These are phyloP conservation scores for Aspergillus hancockii DNA, from an alignment of 495 filamentous ascomycete species.

Conservation along the genomic window DNA sequence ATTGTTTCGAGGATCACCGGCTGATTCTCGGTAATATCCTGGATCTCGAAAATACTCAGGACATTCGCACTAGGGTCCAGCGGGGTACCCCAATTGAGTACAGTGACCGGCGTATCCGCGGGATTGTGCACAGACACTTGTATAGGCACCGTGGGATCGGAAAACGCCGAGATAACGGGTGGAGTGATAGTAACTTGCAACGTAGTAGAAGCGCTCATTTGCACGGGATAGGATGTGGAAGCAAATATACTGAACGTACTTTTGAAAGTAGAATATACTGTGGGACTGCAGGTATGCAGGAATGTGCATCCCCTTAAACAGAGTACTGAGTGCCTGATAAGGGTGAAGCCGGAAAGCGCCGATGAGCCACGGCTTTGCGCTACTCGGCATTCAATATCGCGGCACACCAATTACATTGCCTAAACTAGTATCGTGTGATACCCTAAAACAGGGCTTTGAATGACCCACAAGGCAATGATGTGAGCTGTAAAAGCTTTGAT, in stretches of 20 bases:
- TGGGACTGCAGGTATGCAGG: background rate
- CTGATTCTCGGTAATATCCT: constrained; percentile 30
- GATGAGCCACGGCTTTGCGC: background rate
- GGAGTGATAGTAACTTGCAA: constrained; percentile 26
- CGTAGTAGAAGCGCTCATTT: background rate
- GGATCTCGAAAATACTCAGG: constrained; percentile 47
- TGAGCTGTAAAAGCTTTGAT: constrained; percentile 1
- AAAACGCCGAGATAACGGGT: constrained; percentile 12
- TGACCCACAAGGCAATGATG: background rate
- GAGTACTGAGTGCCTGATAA: background rate
- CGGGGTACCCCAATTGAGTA: constrained; percentile 52
- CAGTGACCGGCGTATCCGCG: constrained; percentile 38
- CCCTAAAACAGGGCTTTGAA: background rate
- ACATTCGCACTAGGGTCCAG: constrained; percentile 47
- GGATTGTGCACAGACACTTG: constrained; percentile 45
- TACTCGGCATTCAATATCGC: background rate
- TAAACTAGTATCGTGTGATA: background rate
- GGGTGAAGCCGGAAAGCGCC: background rate
- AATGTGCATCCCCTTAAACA: background rate
- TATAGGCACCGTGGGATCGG: constrained; percentile 22
- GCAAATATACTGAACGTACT: background rate
- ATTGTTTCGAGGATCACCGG: constrained; percentile 41
- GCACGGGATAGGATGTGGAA: background rate
- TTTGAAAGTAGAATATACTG: constrained; percentile 1
- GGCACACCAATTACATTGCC: background rate